Base-by-base conservation (phyloP, 2,329 filamentous ascomycete species). In the Sordariomycetes sp. region DNA sequence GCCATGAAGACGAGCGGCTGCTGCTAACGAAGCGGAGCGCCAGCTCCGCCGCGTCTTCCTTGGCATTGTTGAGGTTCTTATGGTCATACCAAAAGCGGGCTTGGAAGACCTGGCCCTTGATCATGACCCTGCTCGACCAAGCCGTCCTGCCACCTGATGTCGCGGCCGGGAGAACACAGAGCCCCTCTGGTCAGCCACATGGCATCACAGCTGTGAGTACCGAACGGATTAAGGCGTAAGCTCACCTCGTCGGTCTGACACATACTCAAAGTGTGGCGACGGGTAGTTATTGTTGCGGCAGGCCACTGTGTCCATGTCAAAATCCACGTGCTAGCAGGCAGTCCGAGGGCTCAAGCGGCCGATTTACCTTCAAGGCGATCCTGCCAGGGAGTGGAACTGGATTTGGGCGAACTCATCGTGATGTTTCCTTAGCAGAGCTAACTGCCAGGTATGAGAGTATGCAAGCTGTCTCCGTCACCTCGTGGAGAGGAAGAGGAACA, bases 21-120 rank as follows among this genome's bases (percentile, higher is more conserved):
- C 55, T 53, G 20, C 34, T 57, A 16, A 57, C 55, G 72, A 78
- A 80, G 66, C 78, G 80, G 61, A 50, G 46, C 28, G 90, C 90
- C 61, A 88, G 81, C 72, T 96, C 90, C 63, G 91, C 90, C n/a
- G 90, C 91, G 69, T 96, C 91, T 71, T 96, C 91, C 72, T 84
- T 87, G 60, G 90, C 90, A 67, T 95, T 95, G 76, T 92, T 84
- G 71, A 93, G 79, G 68, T 90, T 90, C 69, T 90, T 85, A 61
- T 90, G 90, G 71, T 95, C 91, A 73, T 96, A 96, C 90, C 90
- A 96, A 73, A 85, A 96, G 62, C 90, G 83, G 53, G 90, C 90
- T n/a, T 79, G 69, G 65, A 89, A 79, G 53, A 74, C 79, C 55
- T 79, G 74, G 58, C 85, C 86, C 64, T 82, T 77, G 59, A 96